Conservation (phyloP, 495 filamentous ascomycete species). For the Aspergillus sclerotiicarbonarius region DNA sequence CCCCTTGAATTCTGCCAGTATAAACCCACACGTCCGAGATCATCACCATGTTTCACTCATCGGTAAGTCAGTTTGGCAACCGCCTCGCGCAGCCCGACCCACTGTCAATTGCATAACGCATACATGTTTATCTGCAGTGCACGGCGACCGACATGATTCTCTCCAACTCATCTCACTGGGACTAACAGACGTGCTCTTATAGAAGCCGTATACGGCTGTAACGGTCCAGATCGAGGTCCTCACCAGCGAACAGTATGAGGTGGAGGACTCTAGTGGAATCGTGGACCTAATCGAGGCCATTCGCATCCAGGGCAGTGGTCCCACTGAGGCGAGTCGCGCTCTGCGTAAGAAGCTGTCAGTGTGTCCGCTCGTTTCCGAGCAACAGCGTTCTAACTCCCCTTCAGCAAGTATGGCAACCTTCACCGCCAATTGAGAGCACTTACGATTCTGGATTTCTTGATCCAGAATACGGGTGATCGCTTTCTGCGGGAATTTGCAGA, state of each 20-base stretch:
- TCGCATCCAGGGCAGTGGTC: slow-evolving; percentile 82
- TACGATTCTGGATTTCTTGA: slow-evolving; percentile 86
- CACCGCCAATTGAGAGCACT: slow-evolving; percentile 90
- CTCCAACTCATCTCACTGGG: not conserved
- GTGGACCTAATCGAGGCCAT: slow-evolving; percentile 93
- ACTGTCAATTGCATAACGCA: not conserved
- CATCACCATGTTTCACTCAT: slow-evolving; percentile 40
- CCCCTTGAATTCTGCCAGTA: not conserved
- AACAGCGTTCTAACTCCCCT: slow-evolving; percentile 14
- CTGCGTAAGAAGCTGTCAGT: slow-evolving; percentile 92
- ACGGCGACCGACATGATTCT: not conserved
- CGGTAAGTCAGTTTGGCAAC: slow-evolving; percentile 26
- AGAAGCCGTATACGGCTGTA: slow-evolving; percentile 92
- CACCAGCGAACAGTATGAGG: slow-evolving; percentile 83
- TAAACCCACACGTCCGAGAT: not conserved
- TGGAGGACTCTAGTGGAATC: slow-evolving; percentile 88
- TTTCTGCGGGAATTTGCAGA: slow-evolving; percentile 88
- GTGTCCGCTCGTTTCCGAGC: not conserved
- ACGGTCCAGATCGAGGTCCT: slow-evolving; percentile 92
- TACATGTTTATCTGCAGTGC: not conserved
- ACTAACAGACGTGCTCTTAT: not conserved
- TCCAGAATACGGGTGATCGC: slow-evolving; percentile 87
- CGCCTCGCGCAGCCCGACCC: not conserved
- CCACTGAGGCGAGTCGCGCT: slow-evolving; percentile 85
- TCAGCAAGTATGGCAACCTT: slow-evolving; percentile 86